phyloP scores from a whole-genome alignment of 2,329 filamentous ascomycete species.

The Hypoxylon sp. region DNA sequence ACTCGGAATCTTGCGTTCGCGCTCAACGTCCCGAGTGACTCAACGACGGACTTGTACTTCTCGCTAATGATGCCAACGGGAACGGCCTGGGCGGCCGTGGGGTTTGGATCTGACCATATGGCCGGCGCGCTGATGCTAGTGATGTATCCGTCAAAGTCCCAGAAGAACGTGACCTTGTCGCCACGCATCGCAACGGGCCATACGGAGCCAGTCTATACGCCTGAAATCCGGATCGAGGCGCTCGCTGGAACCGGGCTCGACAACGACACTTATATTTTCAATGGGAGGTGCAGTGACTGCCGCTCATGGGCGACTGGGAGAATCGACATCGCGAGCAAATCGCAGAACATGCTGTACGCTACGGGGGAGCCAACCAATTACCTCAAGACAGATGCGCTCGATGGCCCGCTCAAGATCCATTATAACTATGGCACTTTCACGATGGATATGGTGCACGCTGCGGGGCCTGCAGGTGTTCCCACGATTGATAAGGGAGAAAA shows the following conservation, averaged over 20 bases:
- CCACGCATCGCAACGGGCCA: slow-evolving; percentile 67
- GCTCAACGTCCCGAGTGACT: slow-evolving; percentile 82
- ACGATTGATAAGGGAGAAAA: slow-evolving; percentile 56
- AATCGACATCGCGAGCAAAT: slow-evolving; percentile 65
- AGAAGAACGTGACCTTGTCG: slow-evolving; percentile 69
- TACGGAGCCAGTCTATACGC: slow-evolving; percentile 66
- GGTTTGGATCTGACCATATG: slow-evolving; percentile 68
- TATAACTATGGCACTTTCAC: slow-evolving; percentile 68
- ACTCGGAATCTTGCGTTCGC: slow-evolving; percentile 66
- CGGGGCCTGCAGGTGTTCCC: slow-evolving; percentile 62
- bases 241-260: slow-evolving; percentile 65
- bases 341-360: slow-evolving; percentile 69
- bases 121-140: slow-evolving; percentile 68
- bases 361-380: slow-evolving; percentile 64
- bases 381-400: slow-evolving; percentile 60
- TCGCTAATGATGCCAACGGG: slow-evolving; percentile 64
- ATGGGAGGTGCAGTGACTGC: slow-evolving; percentile 68
- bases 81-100: slow-evolving; percentile 68
- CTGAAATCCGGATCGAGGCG: slow-evolving; percentile 61
- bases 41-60: slow-evolving; percentile 67
- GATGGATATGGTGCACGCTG: slow-evolving; percentile 69
- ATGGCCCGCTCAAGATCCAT: slow-evolving; percentile 67
- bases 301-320: slow-evolving; percentile 65
- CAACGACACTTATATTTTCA: slow-evolving; percentile 64
- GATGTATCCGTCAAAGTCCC: slow-evolving; percentile 65